phyloP scores from a whole-genome alignment of 169 alveolate genomes.

The Eimeria maxima region DNA sequence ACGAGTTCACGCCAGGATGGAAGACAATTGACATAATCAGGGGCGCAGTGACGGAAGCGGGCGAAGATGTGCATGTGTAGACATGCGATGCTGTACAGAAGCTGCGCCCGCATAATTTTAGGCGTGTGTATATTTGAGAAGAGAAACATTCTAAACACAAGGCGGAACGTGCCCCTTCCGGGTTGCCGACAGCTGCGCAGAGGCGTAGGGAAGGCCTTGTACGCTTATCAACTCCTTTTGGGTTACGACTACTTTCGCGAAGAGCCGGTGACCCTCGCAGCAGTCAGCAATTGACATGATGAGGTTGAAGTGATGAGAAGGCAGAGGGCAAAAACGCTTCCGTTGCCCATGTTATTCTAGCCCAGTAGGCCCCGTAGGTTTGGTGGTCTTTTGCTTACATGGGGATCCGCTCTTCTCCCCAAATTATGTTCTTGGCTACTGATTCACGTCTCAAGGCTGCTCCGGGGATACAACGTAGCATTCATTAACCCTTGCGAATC shows the following conservation, averaged over 20 bases:
- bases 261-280: neutral
- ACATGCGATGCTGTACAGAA: conserved; percentile 7
- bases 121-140: neutral
- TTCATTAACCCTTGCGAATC: neutral
- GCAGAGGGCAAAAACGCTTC: neutral
- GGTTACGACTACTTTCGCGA: neutral
- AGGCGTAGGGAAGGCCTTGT: neutral
- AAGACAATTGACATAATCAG: conserved; percentile 29
- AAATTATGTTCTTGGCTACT: neutral
- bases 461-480: conserved; percentile 8
- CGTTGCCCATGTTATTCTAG: neutral
- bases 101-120: neutral
- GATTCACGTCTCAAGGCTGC: neutral
- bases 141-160: neutral
- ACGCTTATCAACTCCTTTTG: neutral
- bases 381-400: neutral
- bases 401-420: neutral
- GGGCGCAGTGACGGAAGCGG: neutral
- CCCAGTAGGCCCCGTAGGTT: neutral
- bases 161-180: neutral
- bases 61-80: neutral
- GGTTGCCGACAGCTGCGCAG: conserved; percentile 8
- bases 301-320: neutral
- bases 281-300: neutral
- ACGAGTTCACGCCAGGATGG: conserved; percentile 80